Conservation (phyloP, 2,329 filamentous ascomycete species). For the Calcarisporium arbuscula region DNA sequence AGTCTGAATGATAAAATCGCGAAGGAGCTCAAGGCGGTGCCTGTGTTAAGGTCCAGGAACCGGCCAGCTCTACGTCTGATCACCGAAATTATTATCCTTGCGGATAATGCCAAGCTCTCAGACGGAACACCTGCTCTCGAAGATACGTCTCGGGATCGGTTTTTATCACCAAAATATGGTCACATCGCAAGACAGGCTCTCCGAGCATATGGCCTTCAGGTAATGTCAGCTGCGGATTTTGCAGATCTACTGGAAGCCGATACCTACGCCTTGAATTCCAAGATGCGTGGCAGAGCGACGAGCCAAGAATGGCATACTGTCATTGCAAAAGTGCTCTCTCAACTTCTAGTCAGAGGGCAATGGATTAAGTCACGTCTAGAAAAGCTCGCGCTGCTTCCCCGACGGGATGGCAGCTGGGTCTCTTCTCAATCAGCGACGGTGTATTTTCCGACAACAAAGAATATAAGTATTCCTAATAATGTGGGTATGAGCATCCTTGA, state of each 20-base stretch:
- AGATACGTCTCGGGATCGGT: too few species aligned
- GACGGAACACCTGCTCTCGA: too few species aligned
- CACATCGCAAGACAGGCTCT: too few species aligned
- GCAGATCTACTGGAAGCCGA: conserved; percentile 5
- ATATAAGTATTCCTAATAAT: background rate
- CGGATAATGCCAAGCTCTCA: too few species aligned
- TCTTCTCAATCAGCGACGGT: background rate
- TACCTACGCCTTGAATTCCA: conserved; percentile 1
- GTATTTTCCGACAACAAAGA: background rate
- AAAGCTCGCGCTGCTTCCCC: background rate
- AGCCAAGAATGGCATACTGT: conserved; percentile 14
- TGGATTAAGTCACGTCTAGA: background rate
- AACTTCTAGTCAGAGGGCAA: background rate
- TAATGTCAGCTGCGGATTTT: background rate
- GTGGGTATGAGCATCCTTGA: background rate
- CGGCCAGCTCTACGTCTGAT: too few species aligned
- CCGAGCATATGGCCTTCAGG: conserved; percentile 8
- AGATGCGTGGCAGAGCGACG: conserved; percentile 9
- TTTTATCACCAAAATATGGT: too few species aligned
- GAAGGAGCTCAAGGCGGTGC: too few species aligned
- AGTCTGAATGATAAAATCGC: too few species aligned
- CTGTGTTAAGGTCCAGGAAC: too few species aligned
- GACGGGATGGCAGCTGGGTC: background rate
- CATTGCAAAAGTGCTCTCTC: conserved; percentile 1
- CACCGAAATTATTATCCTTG: too few species aligned